Percentiles rank a stretch among this genome's conserved stretches.
Evolutionary conservation across 75 land plant species (phyloP).

Genomic region (Chamaecyparis obtusa): DNA sequence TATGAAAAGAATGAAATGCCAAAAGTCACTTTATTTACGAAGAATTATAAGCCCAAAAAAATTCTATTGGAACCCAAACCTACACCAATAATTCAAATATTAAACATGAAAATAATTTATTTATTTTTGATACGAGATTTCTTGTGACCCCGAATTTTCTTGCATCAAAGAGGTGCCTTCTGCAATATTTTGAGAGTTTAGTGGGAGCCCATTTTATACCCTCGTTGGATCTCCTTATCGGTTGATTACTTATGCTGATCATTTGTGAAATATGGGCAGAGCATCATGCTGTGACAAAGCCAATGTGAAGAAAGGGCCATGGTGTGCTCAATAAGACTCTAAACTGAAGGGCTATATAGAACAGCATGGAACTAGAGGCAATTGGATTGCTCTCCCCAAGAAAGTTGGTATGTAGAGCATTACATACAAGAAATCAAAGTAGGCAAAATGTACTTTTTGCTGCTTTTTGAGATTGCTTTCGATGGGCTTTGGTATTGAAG

Average conservation of each 20-base stretch:
- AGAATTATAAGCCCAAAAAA: no score
- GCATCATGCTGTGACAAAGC: constrained; percentile 57
- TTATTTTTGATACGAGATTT: no score
- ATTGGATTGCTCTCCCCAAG: constrained; percentile 47
- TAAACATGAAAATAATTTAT: no score
- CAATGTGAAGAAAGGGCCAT: constrained; percentile 63
- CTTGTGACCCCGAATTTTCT: no score
- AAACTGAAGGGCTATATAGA: constrained; percentile 52
- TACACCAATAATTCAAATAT: no score
- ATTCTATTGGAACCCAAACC: no score
- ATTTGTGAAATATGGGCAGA: constrained; percentile 24
- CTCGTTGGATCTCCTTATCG: background rate
- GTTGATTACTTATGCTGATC: background rate
- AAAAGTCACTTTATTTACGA: no score
- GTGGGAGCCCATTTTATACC: background rate
- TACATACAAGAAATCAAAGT: no score
- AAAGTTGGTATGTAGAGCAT: constrained; percentile 19
- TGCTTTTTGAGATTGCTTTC: background rate
- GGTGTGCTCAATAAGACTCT: constrained; percentile 53
- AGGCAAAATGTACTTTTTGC: background rate
- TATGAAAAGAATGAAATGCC: no score
- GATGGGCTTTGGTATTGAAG: no score
- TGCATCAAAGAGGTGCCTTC: background rate
- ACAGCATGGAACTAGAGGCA: constrained; percentile 56
- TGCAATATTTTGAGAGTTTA: background rate